These are phyloP conservation scores for Arthrobotrys iridis DNA, from an alignment of 2,329 filamentous ascomycete species.

Conservation along the genomic window DNA sequence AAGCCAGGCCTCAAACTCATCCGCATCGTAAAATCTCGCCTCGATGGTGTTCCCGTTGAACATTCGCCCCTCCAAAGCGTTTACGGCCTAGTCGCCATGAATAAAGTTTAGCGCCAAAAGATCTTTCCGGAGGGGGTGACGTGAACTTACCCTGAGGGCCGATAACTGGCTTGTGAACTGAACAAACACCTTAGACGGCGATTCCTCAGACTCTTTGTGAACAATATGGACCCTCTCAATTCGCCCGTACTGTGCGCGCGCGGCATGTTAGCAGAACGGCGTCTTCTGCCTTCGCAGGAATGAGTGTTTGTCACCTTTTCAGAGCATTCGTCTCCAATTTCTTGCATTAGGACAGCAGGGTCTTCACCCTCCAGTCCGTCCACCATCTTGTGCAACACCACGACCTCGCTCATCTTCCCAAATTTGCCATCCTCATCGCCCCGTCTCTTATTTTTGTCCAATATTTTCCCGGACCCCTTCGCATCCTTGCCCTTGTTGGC, in stretches of 20 bases:
- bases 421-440: slow-evolving; percentile 68
- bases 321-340: slow-evolving; percentile 93
- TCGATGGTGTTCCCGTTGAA: slow-evolving; percentile 87
- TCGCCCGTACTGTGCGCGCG: slow-evolving; percentile 17
- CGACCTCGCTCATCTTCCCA: slow-evolving; percentile 80
- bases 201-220: slow-evolving; percentile 52
- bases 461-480: slow-evolving; percentile 78
- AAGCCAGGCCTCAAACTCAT: slow-evolving; percentile 75
- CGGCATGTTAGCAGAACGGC: slow-evolving; percentile 15
- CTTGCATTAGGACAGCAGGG: slow-evolving; percentile 81
- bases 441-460: slow-evolving; percentile 74
- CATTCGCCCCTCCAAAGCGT: slow-evolving; percentile 83
- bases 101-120: slow-evolving; percentile 53
- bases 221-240: slow-evolving; percentile 60
- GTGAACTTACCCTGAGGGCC: slow-evolving; percentile 76
- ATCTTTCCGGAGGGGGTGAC: neutral
- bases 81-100: slow-evolving; percentile 73
- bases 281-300: neutral
- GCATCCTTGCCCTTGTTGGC: slow-evolving; percentile 86
- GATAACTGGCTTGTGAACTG: slow-evolving; percentile 88
- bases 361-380: slow-evolving; percentile 71
- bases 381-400: slow-evolving; percentile 85
- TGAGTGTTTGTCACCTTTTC: slow-evolving; percentile 70
- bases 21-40: slow-evolving; percentile 82
- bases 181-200: slow-evolving; percentile 79